Base-by-base conservation (phyloP, 2,329 filamentous ascomycete species). In the Penicillium sp. region DNA sequence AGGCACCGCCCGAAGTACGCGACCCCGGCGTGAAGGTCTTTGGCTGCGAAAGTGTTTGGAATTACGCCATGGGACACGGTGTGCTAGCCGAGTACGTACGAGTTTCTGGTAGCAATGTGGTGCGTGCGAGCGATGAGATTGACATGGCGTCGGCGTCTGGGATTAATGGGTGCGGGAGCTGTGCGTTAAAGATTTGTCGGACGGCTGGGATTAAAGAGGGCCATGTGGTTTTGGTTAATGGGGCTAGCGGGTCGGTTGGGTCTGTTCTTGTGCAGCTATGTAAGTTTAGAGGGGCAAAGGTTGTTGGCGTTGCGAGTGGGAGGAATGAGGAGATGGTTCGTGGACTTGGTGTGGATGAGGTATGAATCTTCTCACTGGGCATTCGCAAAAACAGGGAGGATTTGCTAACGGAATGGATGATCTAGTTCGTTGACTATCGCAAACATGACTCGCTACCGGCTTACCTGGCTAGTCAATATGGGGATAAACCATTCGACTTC, bases 211-310 rank as follows among this genome's bases (percentile, higher is more conserved):
- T 57, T n/a, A 46, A 46, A 3, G 42, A 52, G 32, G 53, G 55
- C 11, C 55, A 54, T 44, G 39, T 39, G 0, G 53, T 57, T 24
- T 49, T 56, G 2, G 43, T 57, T 2, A 57, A 56, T 37, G 55
- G 55, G 5, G 55, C 51, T 7, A 57, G 55, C 33, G 53, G 55
- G 5, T 57, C 55, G 4, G 53, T 52, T 4, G 55, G 49, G 0
- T 54, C 55, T 12, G 44, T 57, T 7, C 45, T 57, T 2, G 53
- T 57, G 44, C 55, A 56, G 38, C 27, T 57, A 32, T 52, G 51
- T 40, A 56, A 53, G 43, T 4, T 54, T 4, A 46, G 51, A 24
- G 53, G 53, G 2, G 55, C 49, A 4, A 51, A 39, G 25, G 53
- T 57, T 12, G 49, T 57, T 11, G 55, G 51, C 9, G 52, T 57